Conservation (phyloP, 1,284 basidiomycete species). For the Termitomyces sp. region DNA sequence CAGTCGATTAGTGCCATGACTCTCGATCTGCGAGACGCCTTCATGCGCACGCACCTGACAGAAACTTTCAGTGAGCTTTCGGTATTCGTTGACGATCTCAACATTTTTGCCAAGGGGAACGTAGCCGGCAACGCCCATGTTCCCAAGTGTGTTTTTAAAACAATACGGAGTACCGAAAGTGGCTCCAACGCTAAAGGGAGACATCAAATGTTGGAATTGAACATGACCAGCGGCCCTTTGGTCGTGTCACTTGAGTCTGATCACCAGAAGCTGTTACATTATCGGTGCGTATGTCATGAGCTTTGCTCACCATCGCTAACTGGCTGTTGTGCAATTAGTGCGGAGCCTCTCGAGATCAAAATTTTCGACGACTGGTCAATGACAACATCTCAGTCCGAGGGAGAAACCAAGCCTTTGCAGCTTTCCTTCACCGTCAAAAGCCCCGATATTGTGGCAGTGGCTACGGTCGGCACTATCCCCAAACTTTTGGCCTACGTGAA, state of each 20-base stretch:
- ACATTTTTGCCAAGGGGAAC: slow-evolving; percentile 66
- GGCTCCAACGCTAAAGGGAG: slow-evolving; percentile 26
- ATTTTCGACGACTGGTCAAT: slow-evolving; percentile 82
- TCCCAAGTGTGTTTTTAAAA: slow-evolving; percentile 73
- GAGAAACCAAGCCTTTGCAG: slow-evolving; percentile 55
- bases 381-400: slow-evolving; percentile 33
- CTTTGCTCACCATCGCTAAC: slow-evolving; percentile 1
- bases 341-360: slow-evolving; percentile 71
- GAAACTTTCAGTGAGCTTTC: slow-evolving; percentile 57
- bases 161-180: slow-evolving; percentile 52
- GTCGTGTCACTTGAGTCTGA: slow-evolving; percentile 71
- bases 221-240: slow-evolving; percentile 71
- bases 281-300: slow-evolving; percentile 50
- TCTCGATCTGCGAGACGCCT: slow-evolving; percentile 57
- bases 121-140: slow-evolving; percentile 68
- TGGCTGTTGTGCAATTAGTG: slow-evolving; percentile 37
- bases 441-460: slow-evolving; percentile 63
- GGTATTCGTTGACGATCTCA: slow-evolving; percentile 59
- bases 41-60: slow-evolving; percentile 58
- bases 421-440: slow-evolving; percentile 76
- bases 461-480: slow-evolving; percentile 71
- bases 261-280: slow-evolving; percentile 70
- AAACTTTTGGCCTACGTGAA: slow-evolving; percentile 67
- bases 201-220: slow-evolving; percentile 64
- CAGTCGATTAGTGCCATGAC: slow-evolving; percentile 67